Percentiles rank a stretch among this genome's conserved stretches.
Conservation (phyloP, 306 rosid genomes). For the Oxytropis ochrocephala region DNA sequence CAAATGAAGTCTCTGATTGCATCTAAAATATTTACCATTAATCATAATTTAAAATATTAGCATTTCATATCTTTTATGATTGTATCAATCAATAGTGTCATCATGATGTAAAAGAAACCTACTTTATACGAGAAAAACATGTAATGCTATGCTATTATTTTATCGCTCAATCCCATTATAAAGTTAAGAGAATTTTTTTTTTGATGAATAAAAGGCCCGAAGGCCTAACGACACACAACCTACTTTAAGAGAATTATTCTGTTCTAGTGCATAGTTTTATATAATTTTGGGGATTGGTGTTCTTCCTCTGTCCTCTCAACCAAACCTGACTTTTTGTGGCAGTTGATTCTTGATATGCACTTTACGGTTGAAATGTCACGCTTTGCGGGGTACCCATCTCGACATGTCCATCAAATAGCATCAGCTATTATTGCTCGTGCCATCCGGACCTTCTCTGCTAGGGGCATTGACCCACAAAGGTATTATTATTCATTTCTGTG, state of each 20-base stretch:
- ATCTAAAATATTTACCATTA: neutral
- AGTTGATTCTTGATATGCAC: conserved; percentile 98
- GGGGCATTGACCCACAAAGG: conserved; percentile 83
- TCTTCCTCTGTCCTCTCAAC: conserved; percentile 10
- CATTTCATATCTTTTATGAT: neutral
- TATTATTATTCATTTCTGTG: conserved; percentile 30
- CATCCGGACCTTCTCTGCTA: conserved; percentile 76
- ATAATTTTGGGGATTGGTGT: neutral
- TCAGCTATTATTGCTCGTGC: conserved; percentile 92
- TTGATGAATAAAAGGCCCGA: too few relatives aligned
- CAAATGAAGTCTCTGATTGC: neutral
- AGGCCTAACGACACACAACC: too few relatives aligned
- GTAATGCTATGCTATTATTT: neutral
- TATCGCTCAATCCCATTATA: neutral
- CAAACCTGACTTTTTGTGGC: conserved; percentile 28
- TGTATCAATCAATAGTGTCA: neutral
- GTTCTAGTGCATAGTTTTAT: neutral
- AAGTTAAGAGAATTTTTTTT: neutral
- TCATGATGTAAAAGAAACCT: neutral
- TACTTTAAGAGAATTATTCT: neutral
- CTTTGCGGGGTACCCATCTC: conserved; percentile 85
- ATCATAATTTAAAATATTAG: neutral
- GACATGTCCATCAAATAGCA: conserved; percentile 82
- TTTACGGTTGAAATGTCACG: conserved; percentile 94
- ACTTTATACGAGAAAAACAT: neutral